These are phyloP conservation scores for Thermothielavioides terrestris DNA, from an alignment of 495 filamentous ascomycete genomes.

Conservation along the genomic window DNA sequence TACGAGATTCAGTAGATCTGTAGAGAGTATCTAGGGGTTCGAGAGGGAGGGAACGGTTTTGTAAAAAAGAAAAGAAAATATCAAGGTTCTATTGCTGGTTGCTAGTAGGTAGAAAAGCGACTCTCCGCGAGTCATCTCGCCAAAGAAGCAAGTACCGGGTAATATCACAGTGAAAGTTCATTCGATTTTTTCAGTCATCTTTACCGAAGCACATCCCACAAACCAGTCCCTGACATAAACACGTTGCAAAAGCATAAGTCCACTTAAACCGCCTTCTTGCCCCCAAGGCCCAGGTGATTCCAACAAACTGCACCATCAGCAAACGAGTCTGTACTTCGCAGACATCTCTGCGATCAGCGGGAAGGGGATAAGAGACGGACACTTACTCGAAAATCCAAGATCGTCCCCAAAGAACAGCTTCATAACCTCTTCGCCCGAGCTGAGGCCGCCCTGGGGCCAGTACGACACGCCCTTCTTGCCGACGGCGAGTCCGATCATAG, in stretches of 20 bases:
- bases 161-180: no score
- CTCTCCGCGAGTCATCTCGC: no score
- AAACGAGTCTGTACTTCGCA: not conserved
- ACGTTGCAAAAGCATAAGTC: not conserved
- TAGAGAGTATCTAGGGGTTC: no score
- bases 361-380: not conserved
- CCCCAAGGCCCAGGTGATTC: conserved; percentile 46
- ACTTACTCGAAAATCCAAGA: conserved; percentile 51
- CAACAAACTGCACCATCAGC: conserved; percentile 41
- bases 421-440: conserved; percentile 50
- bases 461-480: conserved; percentile 57
- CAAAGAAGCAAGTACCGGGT: no score
- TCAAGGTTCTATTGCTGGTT: no score
- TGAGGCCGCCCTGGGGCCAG: conserved; percentile 40
- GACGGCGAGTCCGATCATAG: conserved; percentile 58
- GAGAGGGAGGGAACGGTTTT: no score
- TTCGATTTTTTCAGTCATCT: no score
- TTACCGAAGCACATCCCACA: not conserved
- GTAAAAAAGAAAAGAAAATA: no score
- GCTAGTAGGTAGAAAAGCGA: no score
- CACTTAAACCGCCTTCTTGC: conserved; percentile 11
- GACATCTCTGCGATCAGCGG: no score
- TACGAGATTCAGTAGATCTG: conserved; percentile 12
- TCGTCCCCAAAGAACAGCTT: conserved; percentile 56
- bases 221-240: not conserved